phyloP scores from a whole-genome alignment of 202 grass and related monocot species.

The Hordeum pubiflorum region DNA sequence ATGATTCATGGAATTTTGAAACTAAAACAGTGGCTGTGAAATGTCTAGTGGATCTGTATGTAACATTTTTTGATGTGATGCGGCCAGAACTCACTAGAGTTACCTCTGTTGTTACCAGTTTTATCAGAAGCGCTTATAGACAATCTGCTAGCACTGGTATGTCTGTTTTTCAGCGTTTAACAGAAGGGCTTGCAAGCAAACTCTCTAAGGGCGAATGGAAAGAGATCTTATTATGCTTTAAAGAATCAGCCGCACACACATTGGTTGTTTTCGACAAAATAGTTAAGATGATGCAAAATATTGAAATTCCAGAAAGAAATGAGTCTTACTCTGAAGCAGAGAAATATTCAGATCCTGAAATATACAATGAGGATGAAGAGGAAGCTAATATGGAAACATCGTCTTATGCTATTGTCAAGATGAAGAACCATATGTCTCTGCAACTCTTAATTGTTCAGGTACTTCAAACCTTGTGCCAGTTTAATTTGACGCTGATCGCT shows the following conservation, averaged over 20 bases:
- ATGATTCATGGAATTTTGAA: slow-evolving; percentile 61
- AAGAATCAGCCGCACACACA: slow-evolving; percentile 55
- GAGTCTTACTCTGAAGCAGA: slow-evolving; percentile 71
- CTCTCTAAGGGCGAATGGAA: slow-evolving; percentile 74
- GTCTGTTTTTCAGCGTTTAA: slow-evolving; percentile 62
- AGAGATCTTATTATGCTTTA: slow-evolving; percentile 58
- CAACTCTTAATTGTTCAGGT: slow-evolving; percentile 89
- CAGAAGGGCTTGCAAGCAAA: slow-evolving; percentile 54
- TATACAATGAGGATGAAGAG: slow-evolving; percentile 70
- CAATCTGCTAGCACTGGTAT: slow-evolving; percentile 68
- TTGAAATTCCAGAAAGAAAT: slow-evolving; percentile 81
- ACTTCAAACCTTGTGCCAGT: slow-evolving; percentile 12
- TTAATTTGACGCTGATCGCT: neutral
- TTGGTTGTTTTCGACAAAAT: slow-evolving; percentile 65
- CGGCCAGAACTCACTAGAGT: slow-evolving; percentile 60
- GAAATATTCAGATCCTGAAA: slow-evolving; percentile 77
- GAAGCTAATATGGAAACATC: slow-evolving; percentile 93
- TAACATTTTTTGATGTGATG: slow-evolving; percentile 70
- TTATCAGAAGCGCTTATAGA: slow-evolving; percentile 69
- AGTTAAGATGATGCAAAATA: slow-evolving; percentile 74
- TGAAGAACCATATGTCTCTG: slow-evolving; percentile 68
- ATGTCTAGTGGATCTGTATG: slow-evolving; percentile 70
- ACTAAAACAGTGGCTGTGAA: slow-evolving; percentile 61
- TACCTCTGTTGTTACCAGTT: slow-evolving; percentile 52
- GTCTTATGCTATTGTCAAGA: slow-evolving; percentile 73